Base-by-base conservation (phyloP, 306 rosid species). In the Prunus mira region DNA sequence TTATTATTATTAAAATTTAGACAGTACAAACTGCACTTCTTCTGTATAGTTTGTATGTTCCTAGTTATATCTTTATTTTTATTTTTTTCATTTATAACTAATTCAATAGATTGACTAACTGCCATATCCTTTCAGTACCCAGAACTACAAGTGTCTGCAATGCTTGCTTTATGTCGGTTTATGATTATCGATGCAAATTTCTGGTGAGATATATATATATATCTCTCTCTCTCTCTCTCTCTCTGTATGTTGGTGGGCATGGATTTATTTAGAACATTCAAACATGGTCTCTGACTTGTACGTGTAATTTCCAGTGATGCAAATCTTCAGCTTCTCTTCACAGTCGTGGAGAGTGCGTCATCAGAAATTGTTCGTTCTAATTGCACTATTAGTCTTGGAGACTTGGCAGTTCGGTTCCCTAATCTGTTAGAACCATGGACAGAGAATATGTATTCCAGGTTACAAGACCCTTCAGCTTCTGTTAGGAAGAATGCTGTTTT, bases 361-460 rank as follows among this genome's bases (percentile, higher is more conserved):
- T 94, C 98, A 72, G 98, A 94, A 79, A 82, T 75, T 51, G 98
- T 94, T 65, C 97, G 98, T 71, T 92, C 98, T 79, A 94, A 94
- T 76, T 92, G 98, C 81, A 89, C 95, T 52, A 92, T 94, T 80
- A 92, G 97, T 52, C 87, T 94, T 65, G 98, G 97, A 82, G 98
- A 94, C 75, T 84, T 94, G 75, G 95, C 97, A 65, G 98, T 90
- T 67, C 93, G 97, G 86, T 94, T 94, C 81, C 97, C 98, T 79
- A 94, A 94, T 87, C 84, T 92, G 64, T 83, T 94, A 80, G 98
- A 94, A 80, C 97, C 97, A 62, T 94, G 98, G 98, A 94, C 97
- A 5, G 98, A 92, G 81, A 88, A 89, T 71, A 92, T 94, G 98
- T 94, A 94, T 84, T 84, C 91, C 50, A 92, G 98, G 75, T 81